phyloP scores from a whole-genome alignment of 73 alveolate species.

The Paramecium sexaurelia region DNA sequence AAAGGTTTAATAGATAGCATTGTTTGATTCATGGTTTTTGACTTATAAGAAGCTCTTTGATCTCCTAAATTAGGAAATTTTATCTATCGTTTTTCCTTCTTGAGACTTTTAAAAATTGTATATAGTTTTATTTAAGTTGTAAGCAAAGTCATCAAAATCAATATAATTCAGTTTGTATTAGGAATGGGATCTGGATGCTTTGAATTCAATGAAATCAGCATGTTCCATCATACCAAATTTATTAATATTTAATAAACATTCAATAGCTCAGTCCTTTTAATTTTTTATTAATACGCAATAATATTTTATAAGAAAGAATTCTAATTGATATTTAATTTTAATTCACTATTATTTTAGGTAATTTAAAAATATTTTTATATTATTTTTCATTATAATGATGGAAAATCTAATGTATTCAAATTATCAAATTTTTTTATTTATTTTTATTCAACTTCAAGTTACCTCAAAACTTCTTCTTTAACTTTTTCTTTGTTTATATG shows the following conservation, averaged over 20 bases:
- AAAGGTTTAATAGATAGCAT: not conserved
- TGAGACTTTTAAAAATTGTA: not conserved
- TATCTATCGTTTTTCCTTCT: constrained; percentile 13
- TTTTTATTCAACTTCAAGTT: not conserved
- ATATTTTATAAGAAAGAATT: not conserved
- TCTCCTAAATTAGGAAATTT: not conserved
- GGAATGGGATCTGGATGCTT: not conserved
- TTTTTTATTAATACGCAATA: not conserved
- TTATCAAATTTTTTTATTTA: not conserved
- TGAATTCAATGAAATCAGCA: not conserved
- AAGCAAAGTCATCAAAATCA: constrained; percentile 24
- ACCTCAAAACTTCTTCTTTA: not conserved
- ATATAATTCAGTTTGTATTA: not conserved
- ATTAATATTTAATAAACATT: not conserved
- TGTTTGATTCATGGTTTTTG: not conserved
- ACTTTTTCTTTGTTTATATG: not conserved
- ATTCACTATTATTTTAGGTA: not conserved
- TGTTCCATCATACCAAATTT: not conserved
- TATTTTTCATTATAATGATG: constrained; percentile 1
- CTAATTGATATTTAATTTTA: not conserved
- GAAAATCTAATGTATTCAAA: not conserved
- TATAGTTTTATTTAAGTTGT: not conserved
- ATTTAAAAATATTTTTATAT: not conserved
- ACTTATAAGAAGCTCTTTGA: not conserved
- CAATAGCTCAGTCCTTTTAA: not conserved